These are phyloP conservation scores for Termitomyces sp. DNA, from an alignment of 768 basidiomycete genomes.

Conservation along the genomic window DNA sequence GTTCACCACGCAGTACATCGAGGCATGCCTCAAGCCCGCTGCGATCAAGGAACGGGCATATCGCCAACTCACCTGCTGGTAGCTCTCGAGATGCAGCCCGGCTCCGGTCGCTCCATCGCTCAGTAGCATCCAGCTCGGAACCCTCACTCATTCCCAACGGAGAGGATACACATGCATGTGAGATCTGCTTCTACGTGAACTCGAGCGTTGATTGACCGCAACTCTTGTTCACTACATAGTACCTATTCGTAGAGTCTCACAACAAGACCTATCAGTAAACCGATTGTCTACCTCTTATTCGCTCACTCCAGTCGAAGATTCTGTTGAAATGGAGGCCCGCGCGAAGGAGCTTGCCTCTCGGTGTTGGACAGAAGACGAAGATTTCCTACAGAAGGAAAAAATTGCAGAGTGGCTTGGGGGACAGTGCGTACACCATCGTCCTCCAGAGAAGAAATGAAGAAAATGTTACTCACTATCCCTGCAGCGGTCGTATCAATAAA, in stretches of 20 bases:
- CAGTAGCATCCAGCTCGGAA: conserved; percentile 76
- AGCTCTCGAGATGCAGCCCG: conserved; percentile 31
- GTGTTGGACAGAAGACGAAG: conserved; percentile 86
- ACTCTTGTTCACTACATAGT: conserved; percentile 8
- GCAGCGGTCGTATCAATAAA: conserved; percentile 74
- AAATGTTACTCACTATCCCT: conserved; percentile 8
- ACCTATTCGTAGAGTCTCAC: conserved; percentile 34
- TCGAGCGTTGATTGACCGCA: not conserved
- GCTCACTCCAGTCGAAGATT: conserved; percentile 47
- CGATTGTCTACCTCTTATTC: conserved; percentile 44
- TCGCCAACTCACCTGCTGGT: conserved; percentile 21
- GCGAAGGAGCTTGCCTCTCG: conserved; percentile 72
- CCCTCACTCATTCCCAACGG: conserved; percentile 66
- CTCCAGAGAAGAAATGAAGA: not conserved
- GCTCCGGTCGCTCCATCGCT: conserved; percentile 64
- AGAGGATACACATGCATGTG: conserved; percentile 49
- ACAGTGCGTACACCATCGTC: conserved; percentile 54
- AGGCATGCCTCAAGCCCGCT: conserved; percentile 40
- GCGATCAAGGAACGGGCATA: conserved; percentile 38
- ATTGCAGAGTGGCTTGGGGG: conserved; percentile 97
- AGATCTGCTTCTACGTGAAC: conserved; percentile 18
- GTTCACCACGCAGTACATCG: conserved; percentile 30
- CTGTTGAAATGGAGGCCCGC: conserved; percentile 53
- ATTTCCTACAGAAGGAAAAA: conserved; percentile 82
- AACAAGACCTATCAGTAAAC: conserved; percentile 53